Evolutionary conservation across 108 stramenopile species (phyloP).

Genomic region (Parietichytrium sp.): DNA sequence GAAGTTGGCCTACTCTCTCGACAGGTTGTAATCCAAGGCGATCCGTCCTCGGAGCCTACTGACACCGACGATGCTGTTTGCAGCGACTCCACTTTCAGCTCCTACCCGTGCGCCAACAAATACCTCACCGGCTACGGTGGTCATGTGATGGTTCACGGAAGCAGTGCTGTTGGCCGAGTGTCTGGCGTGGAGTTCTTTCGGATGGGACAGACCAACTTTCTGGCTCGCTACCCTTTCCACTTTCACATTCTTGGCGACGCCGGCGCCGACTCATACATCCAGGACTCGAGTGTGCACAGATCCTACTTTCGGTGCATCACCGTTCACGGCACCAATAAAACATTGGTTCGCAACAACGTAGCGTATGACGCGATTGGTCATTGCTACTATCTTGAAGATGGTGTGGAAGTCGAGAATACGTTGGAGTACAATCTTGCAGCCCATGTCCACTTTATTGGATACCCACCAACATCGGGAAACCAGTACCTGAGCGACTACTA

Average conservation of each 20-base stretch:
- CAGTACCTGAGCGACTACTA: neutral
- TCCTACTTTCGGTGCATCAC: conserved; percentile 61
- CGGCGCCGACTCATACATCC: conserved; percentile 54
- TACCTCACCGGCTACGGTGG: conserved; percentile 61
- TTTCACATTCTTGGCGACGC: conserved; percentile 52
- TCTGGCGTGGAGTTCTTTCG: conserved; percentile 58
- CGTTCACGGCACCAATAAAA: conserved; percentile 56
- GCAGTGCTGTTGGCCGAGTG: conserved; percentile 46
- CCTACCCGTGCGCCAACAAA: conserved; percentile 30
- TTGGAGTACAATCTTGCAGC: conserved; percentile 58
- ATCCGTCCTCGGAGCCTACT: conserved; percentile 13
- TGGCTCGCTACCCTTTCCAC: conserved; percentile 62
- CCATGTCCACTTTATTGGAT: conserved; percentile 57
- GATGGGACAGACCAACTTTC: conserved; percentile 66
- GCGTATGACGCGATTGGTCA: conserved; percentile 60
- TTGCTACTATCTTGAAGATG: conserved; percentile 65
- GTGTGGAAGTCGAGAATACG: conserved; percentile 60
- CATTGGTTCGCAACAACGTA: conserved; percentile 52
- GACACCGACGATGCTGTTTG: neutral
- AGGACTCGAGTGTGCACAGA: conserved; percentile 53
- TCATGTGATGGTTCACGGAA: conserved; percentile 51
- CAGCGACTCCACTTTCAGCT: neutral
- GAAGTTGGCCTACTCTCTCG: conserved; percentile 63
- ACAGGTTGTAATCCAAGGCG: conserved; percentile 59
- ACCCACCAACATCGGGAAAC: neutral